Conservation (phyloP, 2,329 filamentous ascomycete genomes). For the Chaetomium strumarium region DNA sequence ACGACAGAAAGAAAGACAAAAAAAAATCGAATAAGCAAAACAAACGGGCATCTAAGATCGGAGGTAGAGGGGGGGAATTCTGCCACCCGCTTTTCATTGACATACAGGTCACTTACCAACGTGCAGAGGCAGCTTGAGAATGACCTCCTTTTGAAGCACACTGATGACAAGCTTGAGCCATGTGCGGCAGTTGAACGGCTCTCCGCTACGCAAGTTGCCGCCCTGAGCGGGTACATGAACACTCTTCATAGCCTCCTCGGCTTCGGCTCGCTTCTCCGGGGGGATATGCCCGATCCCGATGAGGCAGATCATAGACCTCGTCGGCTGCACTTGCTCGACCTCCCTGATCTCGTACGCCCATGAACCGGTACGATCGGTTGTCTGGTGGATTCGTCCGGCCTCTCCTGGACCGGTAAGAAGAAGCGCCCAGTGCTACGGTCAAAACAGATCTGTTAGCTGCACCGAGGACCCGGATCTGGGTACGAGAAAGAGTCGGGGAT, state of each 20-base stretch:
- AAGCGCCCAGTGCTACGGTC: neutral
- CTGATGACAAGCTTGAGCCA: neutral
- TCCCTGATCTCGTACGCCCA: neutral
- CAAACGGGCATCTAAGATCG: neutral
- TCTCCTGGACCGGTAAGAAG: neutral
- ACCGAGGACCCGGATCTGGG: neutral
- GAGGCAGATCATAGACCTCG: neutral
- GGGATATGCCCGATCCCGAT: neutral
- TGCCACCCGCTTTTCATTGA: neutral
- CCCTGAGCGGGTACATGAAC: neutral
- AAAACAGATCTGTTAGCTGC: neutral
- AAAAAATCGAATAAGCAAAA: neutral
- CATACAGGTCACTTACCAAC: neutral
- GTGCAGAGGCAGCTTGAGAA: neutral
- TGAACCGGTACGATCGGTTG: neutral
- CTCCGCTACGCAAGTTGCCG: neutral
- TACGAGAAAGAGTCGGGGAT: neutral
- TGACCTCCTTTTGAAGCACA: neutral
- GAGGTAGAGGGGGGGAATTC: neutral
- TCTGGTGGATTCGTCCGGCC: neutral
- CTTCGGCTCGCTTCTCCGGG: neutral
- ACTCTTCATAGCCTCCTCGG: neutral
- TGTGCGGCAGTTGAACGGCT: slow-evolving; percentile 1
- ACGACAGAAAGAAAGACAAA: neutral
- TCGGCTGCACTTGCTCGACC: neutral